Evolutionary conservation across 2,329 filamentous ascomycete genomes (phyloP), one percentile per base, ranked within the genome.

Genomic region (Penicillium sp.): DNA sequence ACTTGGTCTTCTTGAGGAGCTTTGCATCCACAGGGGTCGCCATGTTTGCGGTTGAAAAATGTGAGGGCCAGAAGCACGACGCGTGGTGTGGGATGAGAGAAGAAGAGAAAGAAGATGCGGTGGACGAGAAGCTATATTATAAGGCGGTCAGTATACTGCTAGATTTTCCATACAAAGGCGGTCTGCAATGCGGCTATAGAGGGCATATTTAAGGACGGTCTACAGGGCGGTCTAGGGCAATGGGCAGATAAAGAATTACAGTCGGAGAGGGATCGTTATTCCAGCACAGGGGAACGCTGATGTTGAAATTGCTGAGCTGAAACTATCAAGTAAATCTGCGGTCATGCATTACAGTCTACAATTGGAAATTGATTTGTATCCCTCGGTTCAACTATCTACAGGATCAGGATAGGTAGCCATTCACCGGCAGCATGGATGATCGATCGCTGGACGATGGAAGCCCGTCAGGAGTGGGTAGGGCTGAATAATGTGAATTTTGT

Each of bases 1-100:
- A 98, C 75, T 96, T 97, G 59, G 93, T 98, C 78, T 89, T 89
- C 84, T 90, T 91, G 60, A 97, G 82, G 72, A 96, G 86, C 83
- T 96, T 96, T 68, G 91, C 89, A 79, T 97, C 94, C 65, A 95
- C 92, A 68, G 88, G 91, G 58, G 90, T 89, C 70, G 91, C 90
- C 92, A 95, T 95, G 68, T 66, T 82, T 65, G 38, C 28, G 28
- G 19, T 37, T 17, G 17, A 47, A 40, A 37, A 49, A 26, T 12
- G 26, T 37, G 45, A 55, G 30, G 35, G 49, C 9, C n/a, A 45
- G 26, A 45, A n/a, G 28, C 33, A 40, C 57, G 49, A 54, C 57
- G 24, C 45, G 47, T 53, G 37, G 60, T 44, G 53, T 33, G 40
- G 17, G 49, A 51, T 26, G 5, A 17, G 35, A 22, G 26, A n/a